phyloP scores from a whole-genome alignment of 208 protist genomes.

The Trypanosoma caninum region DNA sequence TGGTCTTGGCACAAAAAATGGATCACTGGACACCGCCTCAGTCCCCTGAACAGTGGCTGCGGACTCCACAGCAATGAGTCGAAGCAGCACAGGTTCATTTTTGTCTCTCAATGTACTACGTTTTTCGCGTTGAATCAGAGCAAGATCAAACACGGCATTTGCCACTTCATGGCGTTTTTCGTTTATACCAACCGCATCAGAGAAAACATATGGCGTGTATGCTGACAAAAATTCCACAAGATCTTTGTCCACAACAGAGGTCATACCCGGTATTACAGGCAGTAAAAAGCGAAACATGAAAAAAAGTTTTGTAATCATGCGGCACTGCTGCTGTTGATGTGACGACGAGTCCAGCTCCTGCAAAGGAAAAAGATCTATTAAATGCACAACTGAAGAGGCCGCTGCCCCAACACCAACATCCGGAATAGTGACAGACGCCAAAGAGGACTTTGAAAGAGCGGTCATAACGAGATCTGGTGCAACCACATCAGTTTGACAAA shows the following conservation, averaged over 20 bases:
- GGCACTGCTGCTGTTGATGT: slow-evolving; percentile 27
- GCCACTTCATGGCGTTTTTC: background rate
- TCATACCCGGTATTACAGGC: slow-evolving; percentile 56
- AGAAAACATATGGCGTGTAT: slow-evolving; percentile 1
- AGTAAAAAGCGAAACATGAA: slow-evolving; percentile 60
- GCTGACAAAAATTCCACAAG: slow-evolving; percentile 40
- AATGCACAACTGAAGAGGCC: slow-evolving; percentile 24
- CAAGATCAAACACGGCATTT: slow-evolving; percentile 27
- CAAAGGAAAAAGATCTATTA: slow-evolving; percentile 17
- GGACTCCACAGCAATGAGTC: background rate
- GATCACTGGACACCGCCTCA: slow-evolving; percentile 5
- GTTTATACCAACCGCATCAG: background rate
- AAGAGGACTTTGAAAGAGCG: slow-evolving; percentile 25
- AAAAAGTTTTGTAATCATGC: slow-evolving; percentile 38
- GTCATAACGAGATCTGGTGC: slow-evolving; percentile 46
- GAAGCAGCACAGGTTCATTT: background rate
- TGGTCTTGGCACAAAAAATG: slow-evolving; percentile 43
- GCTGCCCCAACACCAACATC: slow-evolving; percentile 26
- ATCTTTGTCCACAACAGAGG: slow-evolving; percentile 23
- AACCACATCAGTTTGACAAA: slow-evolving; percentile 29
- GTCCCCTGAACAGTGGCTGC: background rate
- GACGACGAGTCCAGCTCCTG: slow-evolving; percentile 11
- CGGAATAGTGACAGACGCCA: slow-evolving; percentile 16
- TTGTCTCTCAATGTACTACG: background rate
- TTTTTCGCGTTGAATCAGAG: slow-evolving; percentile 33